Conservation (phyloP, 2,329 filamentous ascomycete genomes). For the Phaeosphaeriaceae sp. region DNA sequence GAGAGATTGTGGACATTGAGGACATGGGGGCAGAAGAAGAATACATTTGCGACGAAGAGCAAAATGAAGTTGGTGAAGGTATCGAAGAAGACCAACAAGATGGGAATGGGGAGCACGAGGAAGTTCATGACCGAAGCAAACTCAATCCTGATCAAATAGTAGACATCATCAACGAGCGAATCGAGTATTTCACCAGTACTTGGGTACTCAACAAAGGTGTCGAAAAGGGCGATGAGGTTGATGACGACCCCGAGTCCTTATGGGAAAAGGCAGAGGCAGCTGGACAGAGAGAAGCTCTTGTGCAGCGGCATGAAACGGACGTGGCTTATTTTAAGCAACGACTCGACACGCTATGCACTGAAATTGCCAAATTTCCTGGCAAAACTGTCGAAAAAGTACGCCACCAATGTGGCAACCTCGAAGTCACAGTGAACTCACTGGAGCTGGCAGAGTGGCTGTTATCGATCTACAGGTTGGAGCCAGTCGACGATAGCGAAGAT, state of each 20-base stretch:
- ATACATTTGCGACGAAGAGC: slow-evolving; percentile 11
- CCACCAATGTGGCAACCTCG: slow-evolving; percentile 64
- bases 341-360: slow-evolving; percentile 25
- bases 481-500: slow-evolving; percentile 5
- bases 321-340: slow-evolving; percentile 20
- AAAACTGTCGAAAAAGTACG: slow-evolving; percentile 59
- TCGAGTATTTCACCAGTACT: slow-evolving; percentile 19
- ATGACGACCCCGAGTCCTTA: slow-evolving; percentile 20
- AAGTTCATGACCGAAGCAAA: slow-evolving; percentile 9
- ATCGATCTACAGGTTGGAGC: slow-evolving; percentile 23
- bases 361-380: slow-evolving; percentile 54
- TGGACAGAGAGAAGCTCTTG: slow-evolving; percentile 16
- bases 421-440: slow-evolving; percentile 69
- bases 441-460: slow-evolving; percentile 58
- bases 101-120: slow-evolving; percentile 4
- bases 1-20: neutral
- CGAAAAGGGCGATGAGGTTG: slow-evolving; percentile 9
- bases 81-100: slow-evolving; percentile 14
- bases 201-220: slow-evolving; percentile 28
- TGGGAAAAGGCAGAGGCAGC: slow-evolving; percentile 30
- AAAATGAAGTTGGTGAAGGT: slow-evolving; percentile 1
- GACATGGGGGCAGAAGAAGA: slow-evolving; percentile 11
- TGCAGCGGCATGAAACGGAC: slow-evolving; percentile 16
- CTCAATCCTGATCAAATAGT: slow-evolving; percentile 20
- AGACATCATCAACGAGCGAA: slow-evolving; percentile 36